Conservation (phyloP, 140 eudicot species). For the Ambrosia hybrid region DNA sequence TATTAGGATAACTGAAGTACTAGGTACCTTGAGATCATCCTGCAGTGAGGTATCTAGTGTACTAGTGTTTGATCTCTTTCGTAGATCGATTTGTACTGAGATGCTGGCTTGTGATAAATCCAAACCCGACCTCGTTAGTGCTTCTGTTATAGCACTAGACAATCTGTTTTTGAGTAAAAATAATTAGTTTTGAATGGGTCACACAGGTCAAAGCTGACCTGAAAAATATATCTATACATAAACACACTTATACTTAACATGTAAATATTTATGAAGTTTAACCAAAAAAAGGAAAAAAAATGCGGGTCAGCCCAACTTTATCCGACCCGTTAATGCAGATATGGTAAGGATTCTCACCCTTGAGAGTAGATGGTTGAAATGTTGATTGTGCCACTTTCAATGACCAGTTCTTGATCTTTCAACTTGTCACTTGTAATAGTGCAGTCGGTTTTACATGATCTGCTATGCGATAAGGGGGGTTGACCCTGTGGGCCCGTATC, state of each 20-base stretch:
- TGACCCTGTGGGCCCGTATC: constrained; percentile 49
- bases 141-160: constrained; percentile 71
- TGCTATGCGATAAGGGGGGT: constrained; percentile 40
- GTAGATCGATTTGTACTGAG: constrained; percentile 85
- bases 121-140: constrained; percentile 79
- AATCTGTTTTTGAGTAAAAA: constrained; percentile 46
- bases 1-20: not conserved
- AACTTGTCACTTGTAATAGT: constrained; percentile 27
- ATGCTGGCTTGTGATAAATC: constrained; percentile 85
- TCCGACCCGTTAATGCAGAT: not conserved
- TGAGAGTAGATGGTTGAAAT: constrained; percentile 83
- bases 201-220: not conserved
- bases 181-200: not conserved
- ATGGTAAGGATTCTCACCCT: constrained; percentile 55
- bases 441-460: constrained; percentile 42
- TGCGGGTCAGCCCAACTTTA: too few species aligned
- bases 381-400: constrained; percentile 81
- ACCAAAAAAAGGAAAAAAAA: too few species aligned
- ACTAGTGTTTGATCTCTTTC: constrained; percentile 50
- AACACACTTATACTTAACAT: not conserved
- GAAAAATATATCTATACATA: not conserved
- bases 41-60: constrained; percentile 37
- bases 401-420: constrained; percentile 55
- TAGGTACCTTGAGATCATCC: constrained; percentile 45
- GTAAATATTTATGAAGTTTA: not conserved